These are phyloP conservation scores for Kwoniella botswanensis DNA, from an alignment of 768 basidiomycete species.

Conservation along the genomic window DNA sequence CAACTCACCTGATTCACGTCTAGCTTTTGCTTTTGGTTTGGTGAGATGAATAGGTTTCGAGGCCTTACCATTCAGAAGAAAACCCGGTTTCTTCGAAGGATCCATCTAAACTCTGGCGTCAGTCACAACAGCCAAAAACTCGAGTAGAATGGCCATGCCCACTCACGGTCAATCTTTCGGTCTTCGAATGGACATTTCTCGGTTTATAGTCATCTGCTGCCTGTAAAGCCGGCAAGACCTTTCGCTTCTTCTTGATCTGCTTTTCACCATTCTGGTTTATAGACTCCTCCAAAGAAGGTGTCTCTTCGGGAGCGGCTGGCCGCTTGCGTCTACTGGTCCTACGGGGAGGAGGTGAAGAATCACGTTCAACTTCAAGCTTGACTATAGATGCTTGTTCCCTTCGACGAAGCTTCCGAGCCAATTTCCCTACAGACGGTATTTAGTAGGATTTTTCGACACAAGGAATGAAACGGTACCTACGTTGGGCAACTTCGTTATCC, in stretches of 20 bases:
- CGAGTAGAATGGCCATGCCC: not conserved
- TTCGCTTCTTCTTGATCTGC: not conserved
- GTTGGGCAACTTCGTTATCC: not conserved
- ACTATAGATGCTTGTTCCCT: slow-evolving; percentile 37
- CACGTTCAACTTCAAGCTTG: slow-evolving; percentile 23
- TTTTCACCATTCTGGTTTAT: not conserved
- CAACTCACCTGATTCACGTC: not conserved
- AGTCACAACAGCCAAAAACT: not conserved
- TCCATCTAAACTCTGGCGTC: slow-evolving; percentile 2
- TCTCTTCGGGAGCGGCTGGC: not conserved
- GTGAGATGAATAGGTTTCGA: slow-evolving; percentile 14
- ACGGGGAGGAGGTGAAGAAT: not conserved
- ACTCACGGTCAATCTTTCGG: slow-evolving; percentile 19
- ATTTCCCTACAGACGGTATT: slow-evolving; percentile 13
- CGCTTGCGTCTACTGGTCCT: not conserved
- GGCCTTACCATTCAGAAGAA: slow-evolving; percentile 10
- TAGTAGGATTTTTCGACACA: not conserved
- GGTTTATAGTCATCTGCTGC: slow-evolving; percentile 6
- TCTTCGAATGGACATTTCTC: not conserved
- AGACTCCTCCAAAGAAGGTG: not conserved
- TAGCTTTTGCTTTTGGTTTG: not conserved
- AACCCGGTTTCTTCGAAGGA: slow-evolving; percentile 1
- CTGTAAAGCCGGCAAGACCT: not conserved
- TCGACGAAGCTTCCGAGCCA: slow-evolving; percentile 32
- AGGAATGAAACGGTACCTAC: slow-evolving; percentile 9